phyloP scores from a whole-genome alignment of 2,329 filamentous ascomycete species.

The Sporothrix globosa region DNA sequence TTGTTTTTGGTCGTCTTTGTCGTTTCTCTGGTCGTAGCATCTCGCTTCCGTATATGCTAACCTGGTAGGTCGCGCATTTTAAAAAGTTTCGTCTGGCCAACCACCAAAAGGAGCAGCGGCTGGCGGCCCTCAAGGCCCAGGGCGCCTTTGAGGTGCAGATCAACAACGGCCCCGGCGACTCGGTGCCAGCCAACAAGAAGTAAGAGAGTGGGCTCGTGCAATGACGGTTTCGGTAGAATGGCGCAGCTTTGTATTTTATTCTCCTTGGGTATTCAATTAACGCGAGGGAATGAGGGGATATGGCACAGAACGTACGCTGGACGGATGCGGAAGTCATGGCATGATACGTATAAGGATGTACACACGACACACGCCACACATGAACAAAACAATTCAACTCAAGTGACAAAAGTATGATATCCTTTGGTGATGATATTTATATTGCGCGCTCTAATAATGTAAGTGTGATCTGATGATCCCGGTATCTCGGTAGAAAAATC shows the following conservation, averaged over 20 bases:
- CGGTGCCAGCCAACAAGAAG: constrained; percentile 26
- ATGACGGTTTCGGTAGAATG: background rate
- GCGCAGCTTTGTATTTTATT: constrained; percentile 1
- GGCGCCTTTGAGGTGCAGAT: constrained; percentile 64
- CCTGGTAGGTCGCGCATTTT: constrained; percentile 86
- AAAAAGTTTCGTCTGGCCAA: constrained; percentile 96
- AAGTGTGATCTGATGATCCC: background rate
- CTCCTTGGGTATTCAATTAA: background rate
- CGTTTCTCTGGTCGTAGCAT: background rate
- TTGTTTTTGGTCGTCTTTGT: background rate
- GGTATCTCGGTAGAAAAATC: no score
- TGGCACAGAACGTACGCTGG: no score
- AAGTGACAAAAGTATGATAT: background rate
- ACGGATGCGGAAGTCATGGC: no score
- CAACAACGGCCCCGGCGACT: constrained; percentile 36
- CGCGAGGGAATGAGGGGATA: no score
- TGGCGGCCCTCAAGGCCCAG: constrained; percentile 74
- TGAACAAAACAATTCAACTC: background rate
- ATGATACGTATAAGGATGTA: constrained; percentile 2
- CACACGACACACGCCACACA: constrained; percentile 1
- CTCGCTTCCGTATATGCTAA: background rate
- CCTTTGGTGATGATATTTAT: background rate
- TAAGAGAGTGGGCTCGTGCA: background rate
- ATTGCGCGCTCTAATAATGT: background rate
- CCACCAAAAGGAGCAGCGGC: constrained; percentile 76